Evolutionary conservation across 2,329 filamentous ascomycete species (phyloP).

Genomic region (Microdochium paspali): DNA sequence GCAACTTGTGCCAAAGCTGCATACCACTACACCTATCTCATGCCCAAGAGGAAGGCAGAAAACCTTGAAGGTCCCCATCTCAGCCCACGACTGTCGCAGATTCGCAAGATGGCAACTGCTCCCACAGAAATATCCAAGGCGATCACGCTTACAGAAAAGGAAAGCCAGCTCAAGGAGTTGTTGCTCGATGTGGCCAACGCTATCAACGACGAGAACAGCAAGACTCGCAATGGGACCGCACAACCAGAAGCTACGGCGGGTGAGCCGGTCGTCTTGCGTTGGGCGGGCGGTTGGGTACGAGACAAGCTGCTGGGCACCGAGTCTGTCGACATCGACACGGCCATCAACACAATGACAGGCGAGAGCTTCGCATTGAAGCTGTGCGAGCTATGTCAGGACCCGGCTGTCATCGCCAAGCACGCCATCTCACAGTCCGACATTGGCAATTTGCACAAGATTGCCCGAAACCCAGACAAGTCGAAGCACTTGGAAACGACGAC

Average conservation of each 20-base stretch:
- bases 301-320: slow-evolving; percentile 67
- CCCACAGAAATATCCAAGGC: slow-evolving; percentile 17
- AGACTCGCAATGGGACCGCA: not conserved
- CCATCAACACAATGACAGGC: slow-evolving; percentile 79
- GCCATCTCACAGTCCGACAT: slow-evolving; percentile 48
- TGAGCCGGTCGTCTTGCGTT: slow-evolving; percentile 57
- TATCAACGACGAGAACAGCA: slow-evolving; percentile 39
- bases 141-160: slow-evolving; percentile 55
- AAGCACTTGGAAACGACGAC: slow-evolving; percentile 93
- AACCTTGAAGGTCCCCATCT: slow-evolving; percentile 7
- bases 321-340: slow-evolving; percentile 77
- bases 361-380: slow-evolving; percentile 63
- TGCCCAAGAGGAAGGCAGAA: slow-evolving; percentile 19
- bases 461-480: slow-evolving; percentile 88
- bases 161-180: slow-evolving; percentile 63
- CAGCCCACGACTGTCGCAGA: slow-evolving; percentile 9
- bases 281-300: slow-evolving; percentile 81
- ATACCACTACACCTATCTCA: slow-evolving; percentile 6
- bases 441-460: slow-evolving; percentile 76
- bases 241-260: slow-evolving; percentile 6
- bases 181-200: slow-evolving; percentile 73
- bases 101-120: slow-evolving; percentile 17
- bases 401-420: slow-evolving; percentile 53
- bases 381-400: slow-evolving; percentile 54
- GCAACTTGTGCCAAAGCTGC: not conserved